Base-by-base conservation (phyloP, 495 filamentous ascomycete genomes). In the Margaritispora aquatica region DNA sequence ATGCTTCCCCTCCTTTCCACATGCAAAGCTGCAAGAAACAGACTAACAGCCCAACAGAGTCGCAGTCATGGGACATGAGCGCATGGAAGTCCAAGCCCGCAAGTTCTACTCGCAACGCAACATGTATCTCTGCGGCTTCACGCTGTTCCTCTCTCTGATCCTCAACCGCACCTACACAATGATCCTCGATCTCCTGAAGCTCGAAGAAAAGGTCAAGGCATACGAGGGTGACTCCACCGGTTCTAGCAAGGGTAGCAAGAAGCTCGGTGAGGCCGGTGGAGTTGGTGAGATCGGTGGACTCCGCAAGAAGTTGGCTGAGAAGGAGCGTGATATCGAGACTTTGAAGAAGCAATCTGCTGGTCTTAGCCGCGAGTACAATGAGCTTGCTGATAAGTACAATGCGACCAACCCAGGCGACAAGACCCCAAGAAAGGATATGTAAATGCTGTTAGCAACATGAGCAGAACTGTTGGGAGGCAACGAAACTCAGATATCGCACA, bases 31-130 rank as follows among this genome's bases (percentile, higher is more conserved):
- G n/a, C 51, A 24, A 44, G 53, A 20, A 52, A 29, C 52, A 7
- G 38, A 19, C 55, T 60, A 58, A 61, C 58, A 58, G 11, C 46
- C 27, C 47, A 75, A 75, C 63, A 85, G 83, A 63, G 83, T 84
- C 51, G 83, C 86, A 53, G 80, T 95, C 36, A 85, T 86, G 70
- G 89, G 95, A 52, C 87, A 88, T 72, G 94, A 96, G 71, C 91
- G 94, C 62, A 90, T 95, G 84, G 94, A 98, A 75, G 91, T 97
- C 19, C 94, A 98, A 73, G 94, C 94, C 59, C 92, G 94, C 80
- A 97, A 97, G 74, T 98, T 98, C 81, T 98, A 98, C 84, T 96
- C 92, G 59, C 92, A 98, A 77, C 93, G 94, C 70, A 98, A 98
- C 84, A 97, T 98, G 95, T 98, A 98, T 78, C 91, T 98, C 57